phyloP scores from a whole-genome alignment of 2,329 filamentous ascomycete species.

The Tolypocladium tropicale region DNA sequence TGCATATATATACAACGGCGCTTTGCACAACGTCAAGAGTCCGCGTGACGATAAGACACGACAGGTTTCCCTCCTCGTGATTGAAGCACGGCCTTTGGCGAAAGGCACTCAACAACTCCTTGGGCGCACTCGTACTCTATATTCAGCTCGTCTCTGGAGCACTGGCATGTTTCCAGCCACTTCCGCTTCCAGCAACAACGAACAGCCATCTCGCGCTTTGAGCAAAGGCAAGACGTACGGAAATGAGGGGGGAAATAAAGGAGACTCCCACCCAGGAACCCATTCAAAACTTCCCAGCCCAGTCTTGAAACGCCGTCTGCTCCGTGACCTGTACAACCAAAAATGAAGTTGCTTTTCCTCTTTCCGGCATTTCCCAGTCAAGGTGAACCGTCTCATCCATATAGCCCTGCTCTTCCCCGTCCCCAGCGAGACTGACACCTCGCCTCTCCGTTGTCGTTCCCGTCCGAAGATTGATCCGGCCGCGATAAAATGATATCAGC shows the following conservation, averaged over 20 bases:
- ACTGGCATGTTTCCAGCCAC: background rate
- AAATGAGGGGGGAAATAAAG: background rate
- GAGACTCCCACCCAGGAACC: background rate
- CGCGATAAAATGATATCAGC: background rate
- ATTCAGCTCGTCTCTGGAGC: background rate
- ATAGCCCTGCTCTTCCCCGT: background rate
- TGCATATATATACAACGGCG: background rate
- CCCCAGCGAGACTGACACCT: too few relatives aligned
- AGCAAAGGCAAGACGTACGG: background rate
- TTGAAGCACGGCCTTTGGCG: background rate
- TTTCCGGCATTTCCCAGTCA: background rate
- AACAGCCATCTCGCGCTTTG: background rate
- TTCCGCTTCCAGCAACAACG: background rate
- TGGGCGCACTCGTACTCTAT: background rate
- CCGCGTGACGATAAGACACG: too few relatives aligned
- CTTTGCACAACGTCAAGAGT: background rate
- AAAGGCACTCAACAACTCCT: background rate
- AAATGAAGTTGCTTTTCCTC: background rate
- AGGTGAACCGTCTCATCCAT: background rate
- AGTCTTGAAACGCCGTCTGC: background rate
- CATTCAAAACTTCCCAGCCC: background rate
- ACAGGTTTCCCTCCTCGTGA: background rate
- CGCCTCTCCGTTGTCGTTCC: background rate
- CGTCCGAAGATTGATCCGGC: background rate
- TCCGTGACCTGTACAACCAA: background rate